phyloP scores from a whole-genome alignment of 768 basidiomycete genomes.

The Exsudoporus frostii region DNA sequence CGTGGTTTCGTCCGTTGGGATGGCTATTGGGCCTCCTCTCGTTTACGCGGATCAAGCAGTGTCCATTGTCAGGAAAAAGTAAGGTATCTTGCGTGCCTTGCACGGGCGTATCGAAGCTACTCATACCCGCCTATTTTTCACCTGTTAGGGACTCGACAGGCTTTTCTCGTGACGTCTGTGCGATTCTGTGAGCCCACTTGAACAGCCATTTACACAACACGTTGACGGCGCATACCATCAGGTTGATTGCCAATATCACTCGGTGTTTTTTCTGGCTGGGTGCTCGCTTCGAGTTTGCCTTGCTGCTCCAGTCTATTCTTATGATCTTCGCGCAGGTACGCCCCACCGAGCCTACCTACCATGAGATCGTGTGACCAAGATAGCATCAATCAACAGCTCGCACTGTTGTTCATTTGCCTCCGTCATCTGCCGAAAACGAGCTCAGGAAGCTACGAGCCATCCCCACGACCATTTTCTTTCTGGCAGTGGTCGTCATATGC shows the following conservation, averaged over 20 bases:
- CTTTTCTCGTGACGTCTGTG: conserved; percentile 84
- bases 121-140: conserved; percentile 6
- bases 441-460: conserved; percentile 56
- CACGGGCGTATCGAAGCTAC: neutral
- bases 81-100: conserved; percentile 18
- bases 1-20: conserved; percentile 65
- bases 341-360: conserved; percentile 1
- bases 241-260: conserved; percentile 80
- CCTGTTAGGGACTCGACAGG: conserved; percentile 70
- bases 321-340: conserved; percentile 83
- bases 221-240: conserved; percentile 27
- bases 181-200: conserved; percentile 57
- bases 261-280: conserved; percentile 92
- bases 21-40: conserved; percentile 82
- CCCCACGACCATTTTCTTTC: conserved; percentile 67
- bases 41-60: conserved; percentile 81
- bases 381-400: conserved; percentile 47
- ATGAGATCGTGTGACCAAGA: conserved; percentile 20
- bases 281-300: conserved; percentile 67
- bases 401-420: conserved; percentile 79
- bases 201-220: neutral
- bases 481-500: conserved; percentile 84
- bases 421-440: conserved; percentile 59
- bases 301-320: conserved; percentile 77
- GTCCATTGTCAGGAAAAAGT: conserved; percentile 80